Evolutionary conservation across 352 stramenopile species (phyloP).

Genomic region (Phytophthora citrophthora): DNA sequence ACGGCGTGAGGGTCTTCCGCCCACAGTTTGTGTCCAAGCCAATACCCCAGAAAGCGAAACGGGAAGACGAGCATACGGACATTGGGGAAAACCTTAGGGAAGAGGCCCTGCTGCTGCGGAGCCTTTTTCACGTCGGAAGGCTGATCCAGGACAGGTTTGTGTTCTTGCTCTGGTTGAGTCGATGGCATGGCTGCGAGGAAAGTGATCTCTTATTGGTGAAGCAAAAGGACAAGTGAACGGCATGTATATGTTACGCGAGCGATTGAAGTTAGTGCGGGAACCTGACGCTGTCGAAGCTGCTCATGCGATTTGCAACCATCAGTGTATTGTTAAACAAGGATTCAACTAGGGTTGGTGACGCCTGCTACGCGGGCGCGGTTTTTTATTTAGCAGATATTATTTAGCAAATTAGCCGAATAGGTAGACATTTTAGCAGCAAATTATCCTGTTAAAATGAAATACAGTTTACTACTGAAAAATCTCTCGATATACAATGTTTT

Average conservation of each 20-base stretch:
- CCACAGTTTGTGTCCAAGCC: conserved; percentile 37
- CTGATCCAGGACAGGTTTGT: neutral
- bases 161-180: conserved; percentile 9
- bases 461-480: no score
- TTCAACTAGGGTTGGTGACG: no score
- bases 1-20: conserved; percentile 13
- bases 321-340: conserved; percentile 9
- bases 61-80: conserved; percentile 40
- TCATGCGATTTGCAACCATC: no score
- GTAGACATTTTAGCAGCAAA: no score
- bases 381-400: no score
- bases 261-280: neutral
- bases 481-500: no score
- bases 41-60: conserved; percentile 42
- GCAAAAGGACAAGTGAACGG: conserved; percentile 16
- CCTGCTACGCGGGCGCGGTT: no score
- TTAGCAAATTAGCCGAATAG: no score
- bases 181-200: neutral
- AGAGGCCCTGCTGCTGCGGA: conserved; percentile 26
- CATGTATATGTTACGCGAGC: neutral
- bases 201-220: conserved; percentile 1
- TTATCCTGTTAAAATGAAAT: no score
- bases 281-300: no score
- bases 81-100: conserved; percentile 37
- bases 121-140: conserved; percentile 1